Evolutionary conservation across 2,329 filamentous ascomycete genomes (phyloP).

Genomic region (Nothophaeocryptopus gaeumannii): DNA sequence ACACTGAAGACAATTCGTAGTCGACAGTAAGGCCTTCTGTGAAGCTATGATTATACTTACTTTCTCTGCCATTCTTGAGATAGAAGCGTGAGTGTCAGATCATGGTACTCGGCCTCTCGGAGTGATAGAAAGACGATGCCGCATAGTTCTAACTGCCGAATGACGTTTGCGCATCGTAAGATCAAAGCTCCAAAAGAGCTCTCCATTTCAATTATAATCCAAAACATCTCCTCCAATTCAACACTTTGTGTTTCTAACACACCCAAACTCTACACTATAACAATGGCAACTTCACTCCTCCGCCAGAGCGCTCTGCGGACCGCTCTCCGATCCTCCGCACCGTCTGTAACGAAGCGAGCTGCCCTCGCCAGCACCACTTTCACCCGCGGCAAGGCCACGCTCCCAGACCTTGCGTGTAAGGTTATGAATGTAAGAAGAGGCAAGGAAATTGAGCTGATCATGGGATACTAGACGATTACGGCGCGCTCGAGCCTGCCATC

Average conservation of each 20-base stretch:
- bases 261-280: constrained; percentile 1
- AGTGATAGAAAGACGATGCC: not conserved
- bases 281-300: constrained; percentile 74
- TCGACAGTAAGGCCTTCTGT: too few species aligned
- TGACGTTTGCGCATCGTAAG: not conserved
- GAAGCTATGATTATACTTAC: too few species aligned
- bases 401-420: constrained; percentile 81
- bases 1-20: too few species aligned
- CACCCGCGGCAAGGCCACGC: constrained; percentile 81
- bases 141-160: not conserved
- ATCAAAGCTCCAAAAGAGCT: not conserved
- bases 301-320: constrained; percentile 68
- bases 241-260: not conserved
- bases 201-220: not conserved
- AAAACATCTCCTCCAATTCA: not conserved
- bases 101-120: not conserved
- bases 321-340: constrained; percentile 65
- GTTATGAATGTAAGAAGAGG: not conserved
- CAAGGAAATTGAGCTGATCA: not conserved
- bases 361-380: constrained; percentile 71
- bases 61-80: too few species aligned
- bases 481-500: constrained; percentile 80
- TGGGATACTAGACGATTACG: constrained; percentile 75
- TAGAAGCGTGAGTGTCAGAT: not conserved
- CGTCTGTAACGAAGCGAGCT: constrained; percentile 59